Percentiles rank a stretch among this genome's conserved stretches.
Conservation (phyloP, 257 asterid species). For the Nicotiana paniculata region DNA sequence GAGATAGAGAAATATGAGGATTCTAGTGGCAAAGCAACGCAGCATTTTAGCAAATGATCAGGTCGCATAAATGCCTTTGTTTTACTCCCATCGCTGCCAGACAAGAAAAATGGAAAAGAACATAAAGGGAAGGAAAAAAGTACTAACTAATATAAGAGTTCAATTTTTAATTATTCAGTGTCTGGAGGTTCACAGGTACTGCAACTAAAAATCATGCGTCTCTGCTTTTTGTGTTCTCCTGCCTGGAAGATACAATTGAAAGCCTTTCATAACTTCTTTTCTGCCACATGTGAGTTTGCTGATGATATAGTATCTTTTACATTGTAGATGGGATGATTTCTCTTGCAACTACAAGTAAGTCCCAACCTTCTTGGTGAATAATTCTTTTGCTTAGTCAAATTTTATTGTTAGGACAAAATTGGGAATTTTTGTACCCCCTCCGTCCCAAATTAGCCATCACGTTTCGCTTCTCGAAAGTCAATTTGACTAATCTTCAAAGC, state of each 20-base stretch:
- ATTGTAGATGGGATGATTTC: conserved; percentile 69
- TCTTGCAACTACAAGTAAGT: conserved; percentile 71
- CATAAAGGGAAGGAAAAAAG: neutral
- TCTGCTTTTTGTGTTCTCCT: neutral
- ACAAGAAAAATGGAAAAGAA: neutral
- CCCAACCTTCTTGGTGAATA: neutral
- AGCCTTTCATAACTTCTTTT: neutral
- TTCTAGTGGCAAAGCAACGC: neutral
- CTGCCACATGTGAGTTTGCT: conserved; percentile 8
- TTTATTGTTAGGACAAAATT: neutral
- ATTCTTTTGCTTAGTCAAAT: neutral
- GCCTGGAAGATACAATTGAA: neutral
- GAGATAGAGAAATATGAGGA: neutral
- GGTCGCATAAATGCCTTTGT: neutral
- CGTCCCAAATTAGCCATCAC: too few species aligned
- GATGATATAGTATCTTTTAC: conserved; percentile 12
- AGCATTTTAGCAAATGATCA: neutral
- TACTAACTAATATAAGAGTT: neutral
- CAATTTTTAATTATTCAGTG: neutral
- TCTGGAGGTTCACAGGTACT: neutral
- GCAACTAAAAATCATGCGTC: neutral
- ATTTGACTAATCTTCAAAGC: too few species aligned
- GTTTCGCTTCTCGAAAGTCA: too few species aligned
- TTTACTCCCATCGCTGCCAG: neutral
- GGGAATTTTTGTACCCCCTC: neutral